Percentiles rank a stretch among this genome's conserved stretches.
Conservation (phyloP, 139 green algal genomes). For the Micractinium conductrix region DNA sequence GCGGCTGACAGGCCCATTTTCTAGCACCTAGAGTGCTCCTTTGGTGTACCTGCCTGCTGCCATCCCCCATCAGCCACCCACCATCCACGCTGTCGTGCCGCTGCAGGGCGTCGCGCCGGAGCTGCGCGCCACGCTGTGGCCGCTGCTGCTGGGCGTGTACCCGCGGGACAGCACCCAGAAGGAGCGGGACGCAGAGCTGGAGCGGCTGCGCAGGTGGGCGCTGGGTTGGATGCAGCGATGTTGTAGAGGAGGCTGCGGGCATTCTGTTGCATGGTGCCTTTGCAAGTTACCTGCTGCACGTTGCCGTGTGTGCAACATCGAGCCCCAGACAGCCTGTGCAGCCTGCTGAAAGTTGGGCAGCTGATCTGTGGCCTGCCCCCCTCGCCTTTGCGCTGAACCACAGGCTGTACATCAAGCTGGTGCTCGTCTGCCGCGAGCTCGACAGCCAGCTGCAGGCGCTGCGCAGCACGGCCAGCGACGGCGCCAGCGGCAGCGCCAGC, state of each 20-base stretch:
- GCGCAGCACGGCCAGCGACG: not conserved
- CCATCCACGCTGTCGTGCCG: not conserved
- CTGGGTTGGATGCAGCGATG: not conserved
- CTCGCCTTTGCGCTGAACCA: not conserved
- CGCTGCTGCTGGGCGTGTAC: conserved; percentile 68
- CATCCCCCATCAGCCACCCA: not conserved
- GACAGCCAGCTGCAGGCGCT: conserved; percentile 37
- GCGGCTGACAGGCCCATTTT: too few relatives aligned
- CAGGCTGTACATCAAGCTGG: conserved; percentile 52
- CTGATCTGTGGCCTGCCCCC: too few relatives aligned
- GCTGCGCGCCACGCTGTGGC: conserved; percentile 63
- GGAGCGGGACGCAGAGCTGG: conserved; percentile 31
- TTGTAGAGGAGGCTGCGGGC: too few relatives aligned
- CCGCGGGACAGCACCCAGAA: not conserved
- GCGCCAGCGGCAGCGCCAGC: not conserved
- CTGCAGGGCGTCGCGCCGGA: conserved; percentile 59
- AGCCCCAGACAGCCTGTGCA: too few relatives aligned
- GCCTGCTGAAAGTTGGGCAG: too few relatives aligned
- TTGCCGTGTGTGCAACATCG: too few relatives aligned
- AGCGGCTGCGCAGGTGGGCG: conserved; percentile 29
- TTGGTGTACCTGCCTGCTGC: not conserved
- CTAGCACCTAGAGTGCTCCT: too few relatives aligned
- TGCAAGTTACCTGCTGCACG: too few relatives aligned
- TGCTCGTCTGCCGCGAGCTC: conserved; percentile 59
- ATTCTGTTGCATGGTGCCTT: too few relatives aligned